Percentiles rank a stretch among this genome's conserved stretches.
Evolutionary conservation across 768 basidiomycete species (phyloP).

Genomic region (Kwoniella bestiolae): DNA sequence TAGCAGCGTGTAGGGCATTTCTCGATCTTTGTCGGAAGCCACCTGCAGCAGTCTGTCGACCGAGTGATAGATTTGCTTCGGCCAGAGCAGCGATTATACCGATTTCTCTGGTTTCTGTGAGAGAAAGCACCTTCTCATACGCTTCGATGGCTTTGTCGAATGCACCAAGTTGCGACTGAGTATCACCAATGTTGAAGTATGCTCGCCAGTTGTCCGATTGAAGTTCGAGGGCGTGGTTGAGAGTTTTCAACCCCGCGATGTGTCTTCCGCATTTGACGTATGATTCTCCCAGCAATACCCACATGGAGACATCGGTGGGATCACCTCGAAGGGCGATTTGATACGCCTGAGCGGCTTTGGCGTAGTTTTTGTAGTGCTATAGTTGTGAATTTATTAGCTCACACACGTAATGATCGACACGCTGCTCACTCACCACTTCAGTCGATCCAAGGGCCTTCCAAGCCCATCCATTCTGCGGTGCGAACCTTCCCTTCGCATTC

Average conservation of each 20-base stretch:
- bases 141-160: constrained; percentile 74
- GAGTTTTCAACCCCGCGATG: constrained; percentile 84
- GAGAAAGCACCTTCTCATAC: constrained; percentile 65
- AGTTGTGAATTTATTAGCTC: neutral
- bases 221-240: constrained; percentile 73
- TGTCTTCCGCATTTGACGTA: constrained; percentile 87
- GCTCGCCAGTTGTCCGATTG: constrained; percentile 81
- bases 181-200: constrained; percentile 79
- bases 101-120: constrained; percentile 66
- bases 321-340: constrained; percentile 84
- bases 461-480: constrained; percentile 87
- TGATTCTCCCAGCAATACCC: constrained; percentile 89
- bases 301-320: constrained; percentile 75
- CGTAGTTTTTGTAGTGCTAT: constrained; percentile 63
- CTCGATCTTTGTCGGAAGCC: constrained; percentile 79
- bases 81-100: constrained; percentile 74
- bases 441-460: constrained; percentile 96
- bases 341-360: constrained; percentile 76
- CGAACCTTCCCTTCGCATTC: constrained; percentile 55
- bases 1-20: constrained; percentile 65
- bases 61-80: constrained; percentile 73
- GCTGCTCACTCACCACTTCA: constrained; percentile 69
- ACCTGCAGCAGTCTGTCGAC: constrained; percentile 66
- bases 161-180: constrained; percentile 75
- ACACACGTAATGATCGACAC: neutral